Percentiles rank a stretch among this genome's conserved stretches.
Conservation (phyloP, 345 rosid species). For the Arabidopsis arenosa region DNA sequence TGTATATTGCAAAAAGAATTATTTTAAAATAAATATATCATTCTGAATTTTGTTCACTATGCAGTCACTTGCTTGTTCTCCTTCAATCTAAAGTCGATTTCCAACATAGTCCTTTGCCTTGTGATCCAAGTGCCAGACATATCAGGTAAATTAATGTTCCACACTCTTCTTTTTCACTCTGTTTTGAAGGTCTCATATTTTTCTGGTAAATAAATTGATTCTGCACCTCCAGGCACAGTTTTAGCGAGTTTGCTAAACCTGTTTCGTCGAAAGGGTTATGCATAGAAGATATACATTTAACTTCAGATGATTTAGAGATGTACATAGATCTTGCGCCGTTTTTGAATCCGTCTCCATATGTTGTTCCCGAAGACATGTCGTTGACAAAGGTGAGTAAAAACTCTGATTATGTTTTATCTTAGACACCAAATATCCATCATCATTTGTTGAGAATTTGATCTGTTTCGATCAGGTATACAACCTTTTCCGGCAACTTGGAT, state of each 20-base stretch:
- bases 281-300: constrained; percentile 76
- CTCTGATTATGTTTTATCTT: neutral
- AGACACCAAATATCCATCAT: neutral
- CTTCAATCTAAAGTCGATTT: constrained; percentile 95
- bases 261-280: constrained; percentile 91
- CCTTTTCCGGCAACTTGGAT: constrained; percentile 95
- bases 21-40: neutral
- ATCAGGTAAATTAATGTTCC: constrained; percentile 53
- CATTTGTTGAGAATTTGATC: constrained; percentile 17
- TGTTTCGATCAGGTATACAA: constrained; percentile 72
- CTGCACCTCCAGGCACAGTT: constrained; percentile 70
- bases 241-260: constrained; percentile 90
- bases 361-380: constrained; percentile 98
- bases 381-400: constrained; percentile 75
- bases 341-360: constrained; percentile 92
- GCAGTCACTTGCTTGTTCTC: constrained; percentile 95
- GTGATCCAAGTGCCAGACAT: constrained; percentile 61
- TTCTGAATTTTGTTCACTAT: constrained; percentile 32
- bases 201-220: constrained; percentile 25
- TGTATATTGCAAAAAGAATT: constrained; percentile 23
- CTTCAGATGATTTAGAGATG: constrained; percentile 93
- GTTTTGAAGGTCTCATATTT: constrained; percentile 7
- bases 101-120: constrained; percentile 92
- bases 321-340: constrained; percentile 95
- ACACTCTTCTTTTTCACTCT: constrained; percentile 9